Base-by-base conservation (phyloP, 2,329 filamentous ascomycete genomes). In the Neonectria hederae region DNA sequence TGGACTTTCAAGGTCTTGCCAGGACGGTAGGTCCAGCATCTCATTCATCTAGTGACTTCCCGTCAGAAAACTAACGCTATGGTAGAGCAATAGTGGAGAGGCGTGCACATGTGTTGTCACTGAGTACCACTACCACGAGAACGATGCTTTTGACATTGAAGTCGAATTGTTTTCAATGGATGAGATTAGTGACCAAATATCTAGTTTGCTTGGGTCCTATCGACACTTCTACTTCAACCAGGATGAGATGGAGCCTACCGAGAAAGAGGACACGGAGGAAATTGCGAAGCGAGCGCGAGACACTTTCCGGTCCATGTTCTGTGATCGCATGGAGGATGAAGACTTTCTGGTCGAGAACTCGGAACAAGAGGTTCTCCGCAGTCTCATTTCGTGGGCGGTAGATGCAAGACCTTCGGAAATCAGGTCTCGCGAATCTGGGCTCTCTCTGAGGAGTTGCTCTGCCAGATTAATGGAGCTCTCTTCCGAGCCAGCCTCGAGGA, bases 81-180 rank as follows among this genome's bases (percentile, higher is more conserved):
- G 3, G 3, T 40, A 85, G 82, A 83, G 82, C 65, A 79, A 76
- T 59, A 78, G 74, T 14, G 83, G 82, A 2, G 69, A 72, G 19
- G 83, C 82, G 0, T 85, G 83, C 55, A 85, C 83, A 0, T 84
- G 81, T 40, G 81, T 81, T 1, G 82, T 79, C 0, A 85, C 82
- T 0, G 82, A 84, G 49, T 84, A 82, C 60, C 76, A 77, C 61
- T 80, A 78, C 60, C 80, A 81, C 45, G 72, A 73, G 2, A 42
- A 54, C 0, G 65, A 75, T 6, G 58, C 71, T 7, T 79, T 82
- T 53, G 63, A 67, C 0, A 74, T 84, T 2, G 58, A 77, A 1
- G 74, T 81, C 0, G 74, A 80, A 1, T 30, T 69, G 2, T 82
- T 82, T 57, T 72, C 56, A 4, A 54, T 62, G 5, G 72, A 72